Percentiles rank a stretch among this genome's conserved stretches.
Evolutionary conservation across 108 stramenopile genomes (phyloP).

Genomic region (Cyclotella baltica): DNA sequence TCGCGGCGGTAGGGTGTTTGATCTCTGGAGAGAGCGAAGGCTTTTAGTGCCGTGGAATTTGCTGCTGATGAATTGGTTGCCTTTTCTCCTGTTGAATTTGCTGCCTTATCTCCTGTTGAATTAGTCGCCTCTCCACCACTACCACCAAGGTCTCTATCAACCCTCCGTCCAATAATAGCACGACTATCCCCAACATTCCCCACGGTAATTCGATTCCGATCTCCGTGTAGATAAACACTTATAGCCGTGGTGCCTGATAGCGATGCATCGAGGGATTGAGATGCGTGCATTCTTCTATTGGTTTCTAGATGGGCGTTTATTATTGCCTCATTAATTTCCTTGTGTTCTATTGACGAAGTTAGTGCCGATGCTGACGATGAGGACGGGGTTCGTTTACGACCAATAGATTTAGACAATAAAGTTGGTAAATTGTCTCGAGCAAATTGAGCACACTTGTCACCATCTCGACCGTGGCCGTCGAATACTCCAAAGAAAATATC

Average conservation of each 20-base stretch:
- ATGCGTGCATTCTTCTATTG: slow-evolving; percentile 74
- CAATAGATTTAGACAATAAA: slow-evolving; percentile 35
- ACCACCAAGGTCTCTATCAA: slow-evolving; percentile 10
- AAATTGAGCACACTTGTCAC: slow-evolving; percentile 83
- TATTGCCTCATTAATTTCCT: slow-evolving; percentile 62
- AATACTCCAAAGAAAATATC: slow-evolving; percentile 89
- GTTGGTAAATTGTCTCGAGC: slow-evolving; percentile 70
- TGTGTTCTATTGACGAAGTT: no score
- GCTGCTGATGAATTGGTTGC: no score
- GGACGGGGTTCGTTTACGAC: no score
- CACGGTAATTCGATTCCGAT: slow-evolving; percentile 82
- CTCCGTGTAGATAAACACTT: slow-evolving; percentile 85
- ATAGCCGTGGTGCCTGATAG: slow-evolving; percentile 95
- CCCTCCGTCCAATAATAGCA: slow-evolving; percentile 83
- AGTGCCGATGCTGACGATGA: no score
- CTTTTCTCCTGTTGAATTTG: neutral
- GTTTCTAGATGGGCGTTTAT: slow-evolving; percentile 70
- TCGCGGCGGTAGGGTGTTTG: slow-evolving; percentile 92
- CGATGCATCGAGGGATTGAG: slow-evolving; percentile 85
- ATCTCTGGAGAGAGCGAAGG: slow-evolving; percentile 84
- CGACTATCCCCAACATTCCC: slow-evolving; percentile 97
- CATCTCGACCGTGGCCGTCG: slow-evolving; percentile 91
- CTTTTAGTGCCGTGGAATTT: slow-evolving; percentile 41
- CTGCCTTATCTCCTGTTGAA: neutral
- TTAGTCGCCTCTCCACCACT: neutral